Evolutionary conservation across 2,329 filamentous ascomycete genomes (phyloP), one percentile per base, ranked within the genome.

Genomic region (Amylocarpus encephaloides): DNA sequence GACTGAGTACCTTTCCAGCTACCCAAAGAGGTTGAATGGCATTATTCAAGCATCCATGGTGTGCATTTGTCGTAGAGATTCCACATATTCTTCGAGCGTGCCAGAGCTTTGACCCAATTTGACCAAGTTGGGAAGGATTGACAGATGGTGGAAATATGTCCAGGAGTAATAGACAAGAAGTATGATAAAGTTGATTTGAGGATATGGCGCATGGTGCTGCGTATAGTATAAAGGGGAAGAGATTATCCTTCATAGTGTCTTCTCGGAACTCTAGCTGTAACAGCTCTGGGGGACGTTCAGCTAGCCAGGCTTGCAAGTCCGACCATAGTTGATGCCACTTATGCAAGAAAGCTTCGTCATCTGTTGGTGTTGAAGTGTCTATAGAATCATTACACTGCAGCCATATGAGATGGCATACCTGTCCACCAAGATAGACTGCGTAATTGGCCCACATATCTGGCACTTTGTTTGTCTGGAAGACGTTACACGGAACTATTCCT

Each of bases 391-490:
- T 71, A 2, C 75, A 77, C 15, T 71, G 71, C 46, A 73, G 68
- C 7, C 73, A 70, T 11, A 77, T 66, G 2, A 81, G 69, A 55
- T 78, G 71, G 51, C 73, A 77, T 1, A 72, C 71, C 49, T 70
- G 71, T 3, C 77, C 73, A 45, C 71, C 75, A 1, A 83, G 69
- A 54, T 77, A 82, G 2, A 82, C 77, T 6, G 78, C 71, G 55
- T 77, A 78, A 56, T 82, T 82, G 30, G 79, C 79, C 53, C 79
- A 73, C 70, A 76, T 78, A 55, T 82, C 79, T 5, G 73, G 68
- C 15, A 46, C 29, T 12, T 16, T 35, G 29, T 16, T 26, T 9
- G 34, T 4, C 12, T 33, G 46, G 32, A 51, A 49, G 9, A 47
- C 61, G 12, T 67, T 64, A 9, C 61, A 7, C 4, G 22, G 22